Base-by-base conservation (phyloP, 495 filamentous ascomycete species). In the Xylaria longipes region DNA sequence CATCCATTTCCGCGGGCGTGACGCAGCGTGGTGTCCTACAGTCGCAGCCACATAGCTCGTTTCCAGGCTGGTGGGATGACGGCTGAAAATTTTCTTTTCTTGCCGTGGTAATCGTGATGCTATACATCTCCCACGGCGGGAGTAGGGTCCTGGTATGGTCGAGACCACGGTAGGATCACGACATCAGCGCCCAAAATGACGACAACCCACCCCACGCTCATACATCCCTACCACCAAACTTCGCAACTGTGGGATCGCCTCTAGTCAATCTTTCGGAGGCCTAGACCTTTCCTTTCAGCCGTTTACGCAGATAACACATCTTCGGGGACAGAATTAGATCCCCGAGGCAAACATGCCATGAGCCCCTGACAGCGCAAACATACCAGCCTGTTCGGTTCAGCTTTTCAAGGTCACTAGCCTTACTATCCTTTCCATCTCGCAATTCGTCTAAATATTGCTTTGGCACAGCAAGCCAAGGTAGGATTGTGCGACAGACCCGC, bases 131-230 rank as follows among this genome's bases (percentile, higher is more conserved):
- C 43, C 46, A 31, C 1, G 37, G 43, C 22, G 63, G 27, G 2
- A 27, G 45, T 17, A 68, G 46, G 65, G 41, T 35, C 41, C 22
- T 29, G 9, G 48, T 39, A 15, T 37, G 37, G 25, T 29, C 14
- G 27, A 56, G 52, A 31, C 22, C 22, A 54, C 29, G 50, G 54
- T 58, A 69, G 57, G 22, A 69, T 69, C 67, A 69, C 66, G 66
- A 69, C 66, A 69, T 69, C 66, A 20, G 29, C 5, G 54, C 37
- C 52, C 33, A 58, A 48, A 69, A 69, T 69, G 22, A 69, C 66
- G 66, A 68, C 65, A 12, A 25, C 11, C 54, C 39, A 43, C 22
- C 66, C 52, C 14, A 57, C 50, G 35, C n/a, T 17, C 37, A 7
- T 20, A 3, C n/a, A 50, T 50, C 22, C 20, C 20, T 56, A 17